phyloP scores from a whole-genome alignment of 108 stramenopile species.

The Hondaea fermentalgiana region DNA sequence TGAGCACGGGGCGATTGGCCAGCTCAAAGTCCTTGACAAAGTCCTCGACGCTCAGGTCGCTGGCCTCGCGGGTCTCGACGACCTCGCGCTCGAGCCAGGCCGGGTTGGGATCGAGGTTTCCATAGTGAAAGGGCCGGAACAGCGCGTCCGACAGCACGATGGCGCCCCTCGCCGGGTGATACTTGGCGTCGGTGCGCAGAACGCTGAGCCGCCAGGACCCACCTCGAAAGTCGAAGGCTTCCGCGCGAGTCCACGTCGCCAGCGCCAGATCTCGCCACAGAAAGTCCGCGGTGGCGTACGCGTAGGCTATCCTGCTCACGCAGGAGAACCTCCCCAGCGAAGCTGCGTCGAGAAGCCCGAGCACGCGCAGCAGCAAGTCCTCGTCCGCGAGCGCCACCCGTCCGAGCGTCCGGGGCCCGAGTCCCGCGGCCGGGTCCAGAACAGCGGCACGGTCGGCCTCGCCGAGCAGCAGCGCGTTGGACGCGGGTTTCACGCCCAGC shows the following conservation, averaged over 20 bases:
- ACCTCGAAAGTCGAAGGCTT: neutral
- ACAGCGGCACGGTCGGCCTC: too few species aligned
- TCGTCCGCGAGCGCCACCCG: neutral
- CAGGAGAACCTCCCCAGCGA: neutral
- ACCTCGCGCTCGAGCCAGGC: neutral
- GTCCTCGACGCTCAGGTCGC: neutral
- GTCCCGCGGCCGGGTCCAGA: neutral
- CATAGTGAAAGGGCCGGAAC: neutral
- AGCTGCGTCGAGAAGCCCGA: neutral
- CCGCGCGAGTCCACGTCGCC: neutral
- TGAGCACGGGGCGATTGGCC: constrained; percentile 21
- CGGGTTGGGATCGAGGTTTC: neutral
- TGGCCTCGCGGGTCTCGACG: neutral
- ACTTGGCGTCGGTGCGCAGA: neutral
- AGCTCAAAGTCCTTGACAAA: constrained; percentile 20
- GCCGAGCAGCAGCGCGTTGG: neutral
- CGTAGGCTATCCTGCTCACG: neutral
- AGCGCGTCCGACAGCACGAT: neutral
- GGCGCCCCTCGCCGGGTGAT: neutral
- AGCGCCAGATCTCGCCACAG: neutral
- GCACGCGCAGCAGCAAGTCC: neutral
- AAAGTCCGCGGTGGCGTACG: neutral
- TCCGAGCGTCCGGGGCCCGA: neutral
- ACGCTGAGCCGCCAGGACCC: neutral
- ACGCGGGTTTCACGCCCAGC: neutral